phyloP scores from a whole-genome alignment of 805 yeast species.

The Candida vartiovaarae region DNA sequence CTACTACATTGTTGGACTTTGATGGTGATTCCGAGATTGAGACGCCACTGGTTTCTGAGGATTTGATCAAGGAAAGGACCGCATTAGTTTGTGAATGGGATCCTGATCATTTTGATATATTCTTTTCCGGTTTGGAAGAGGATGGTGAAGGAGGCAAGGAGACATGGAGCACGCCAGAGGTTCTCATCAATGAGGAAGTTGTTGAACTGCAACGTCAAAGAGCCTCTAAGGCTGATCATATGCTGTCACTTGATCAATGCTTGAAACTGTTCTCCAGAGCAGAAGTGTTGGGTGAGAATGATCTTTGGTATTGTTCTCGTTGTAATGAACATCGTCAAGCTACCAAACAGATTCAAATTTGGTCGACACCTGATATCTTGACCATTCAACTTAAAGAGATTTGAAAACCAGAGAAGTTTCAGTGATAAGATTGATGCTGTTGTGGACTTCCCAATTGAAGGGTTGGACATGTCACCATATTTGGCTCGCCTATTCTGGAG shows the following conservation, averaged over 20 bases:
- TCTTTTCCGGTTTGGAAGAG: constrained; percentile 43
- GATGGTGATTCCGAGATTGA: constrained; percentile 4
- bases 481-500: constrained; percentile 31
- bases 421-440: constrained; percentile 84
- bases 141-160: constrained; percentile 41
- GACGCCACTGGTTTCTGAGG: not conserved
- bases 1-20: not conserved
- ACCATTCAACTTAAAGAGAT: constrained; percentile 87
- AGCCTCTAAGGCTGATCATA: constrained; percentile 27
- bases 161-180: constrained; percentile 49
- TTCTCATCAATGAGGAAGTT: constrained; percentile 46
- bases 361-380: constrained; percentile 91
- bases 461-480: constrained; percentile 63
- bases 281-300: constrained; percentile 82
- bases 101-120: constrained; percentile 36
- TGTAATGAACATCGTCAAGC: constrained; percentile 91
- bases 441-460: constrained; percentile 83
- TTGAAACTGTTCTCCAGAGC: constrained; percentile 66
- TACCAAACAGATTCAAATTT: constrained; percentile 80
- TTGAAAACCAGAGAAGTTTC: constrained; percentile 74
- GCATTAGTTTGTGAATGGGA: constrained; percentile 67
- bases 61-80: constrained; percentile 26
- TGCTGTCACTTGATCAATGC: constrained; percentile 66
- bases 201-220: constrained; percentile 34
- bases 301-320: constrained; percentile 87